Evolutionary conservation across 805 yeast species (phyloP).

Genomic region (Hanseniaspora valbyensis): DNA sequence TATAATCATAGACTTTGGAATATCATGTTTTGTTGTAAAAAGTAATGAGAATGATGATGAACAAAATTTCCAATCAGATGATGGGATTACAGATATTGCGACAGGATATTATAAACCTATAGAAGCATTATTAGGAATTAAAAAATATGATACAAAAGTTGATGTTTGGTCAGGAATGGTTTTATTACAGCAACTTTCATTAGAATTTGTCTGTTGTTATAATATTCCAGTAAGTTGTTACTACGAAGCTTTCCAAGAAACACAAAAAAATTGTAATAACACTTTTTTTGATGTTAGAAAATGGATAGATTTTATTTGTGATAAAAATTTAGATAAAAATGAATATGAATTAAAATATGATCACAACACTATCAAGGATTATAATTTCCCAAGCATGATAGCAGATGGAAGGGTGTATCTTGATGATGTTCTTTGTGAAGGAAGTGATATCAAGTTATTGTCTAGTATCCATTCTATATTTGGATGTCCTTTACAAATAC

Average conservation of each 20-base stretch:
- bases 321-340: not conserved
- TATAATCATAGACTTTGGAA: conserved; percentile 54
- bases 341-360: not conserved
- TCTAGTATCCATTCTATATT: conserved; percentile 2
- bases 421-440: not conserved
- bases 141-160: conserved; percentile 41
- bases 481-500: conserved; percentile 8
- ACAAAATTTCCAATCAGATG: no score
- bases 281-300: no score
- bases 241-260: not conserved
- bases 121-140: conserved; percentile 53
- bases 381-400: not conserved
- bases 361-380: not conserved
- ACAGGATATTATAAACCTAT: conserved; percentile 69
- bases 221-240: not conserved
- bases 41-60: no score
- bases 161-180: conserved; percentile 71
- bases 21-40: conserved; percentile 38
- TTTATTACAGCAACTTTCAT: conserved; percentile 8
- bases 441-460: conserved; percentile 8
- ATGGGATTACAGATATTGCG: conserved; percentile 39
- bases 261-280: no score
- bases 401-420: not conserved
- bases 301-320: not conserved
- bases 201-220: not conserved